These are phyloP conservation scores for Linnemannia elongata DNA, from an alignment of 192 early-diverging fungal genomes.

Conservation along the genomic window DNA sequence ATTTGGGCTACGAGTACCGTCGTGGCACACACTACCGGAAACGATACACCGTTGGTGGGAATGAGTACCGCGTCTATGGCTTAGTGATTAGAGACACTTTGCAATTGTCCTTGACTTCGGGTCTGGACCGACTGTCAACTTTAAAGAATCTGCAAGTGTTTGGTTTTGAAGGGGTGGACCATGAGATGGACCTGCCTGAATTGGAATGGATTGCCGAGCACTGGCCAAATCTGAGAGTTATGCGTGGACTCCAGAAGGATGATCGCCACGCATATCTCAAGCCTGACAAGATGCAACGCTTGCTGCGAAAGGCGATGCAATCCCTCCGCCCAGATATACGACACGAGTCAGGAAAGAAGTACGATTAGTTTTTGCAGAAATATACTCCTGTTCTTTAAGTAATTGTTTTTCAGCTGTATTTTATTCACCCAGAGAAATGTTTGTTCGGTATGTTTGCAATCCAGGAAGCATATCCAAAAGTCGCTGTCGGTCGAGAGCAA, in stretches of 20 bases:
- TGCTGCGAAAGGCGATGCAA: background rate
- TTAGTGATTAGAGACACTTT: background rate
- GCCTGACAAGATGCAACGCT: background rate
- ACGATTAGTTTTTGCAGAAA: no score
- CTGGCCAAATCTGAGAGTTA: background rate
- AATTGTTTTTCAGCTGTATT: no score
- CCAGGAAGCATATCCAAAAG: background rate
- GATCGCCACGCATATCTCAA: background rate
- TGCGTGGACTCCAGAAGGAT: background rate
- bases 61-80: background rate
- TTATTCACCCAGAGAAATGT: background rate
- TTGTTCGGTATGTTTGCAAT: background rate
- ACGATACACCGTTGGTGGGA: background rate
- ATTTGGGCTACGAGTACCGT: background rate
- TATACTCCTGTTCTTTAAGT: no score
- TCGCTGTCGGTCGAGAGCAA: background rate
- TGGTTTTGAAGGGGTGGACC: background rate
- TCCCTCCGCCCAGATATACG: background rate
- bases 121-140: background rate
- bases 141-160: background rate
- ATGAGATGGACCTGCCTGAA: background rate
- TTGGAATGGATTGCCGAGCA: background rate
- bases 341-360: background rate
- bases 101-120: background rate
- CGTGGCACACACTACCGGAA: background rate